Percentiles rank a stretch among this genome's conserved stretches.
These are phyloP conservation scores for Aspergillus heteromorphus DNA, from an alignment of 495 filamentous ascomycete species.

Conservation along the genomic window DNA sequence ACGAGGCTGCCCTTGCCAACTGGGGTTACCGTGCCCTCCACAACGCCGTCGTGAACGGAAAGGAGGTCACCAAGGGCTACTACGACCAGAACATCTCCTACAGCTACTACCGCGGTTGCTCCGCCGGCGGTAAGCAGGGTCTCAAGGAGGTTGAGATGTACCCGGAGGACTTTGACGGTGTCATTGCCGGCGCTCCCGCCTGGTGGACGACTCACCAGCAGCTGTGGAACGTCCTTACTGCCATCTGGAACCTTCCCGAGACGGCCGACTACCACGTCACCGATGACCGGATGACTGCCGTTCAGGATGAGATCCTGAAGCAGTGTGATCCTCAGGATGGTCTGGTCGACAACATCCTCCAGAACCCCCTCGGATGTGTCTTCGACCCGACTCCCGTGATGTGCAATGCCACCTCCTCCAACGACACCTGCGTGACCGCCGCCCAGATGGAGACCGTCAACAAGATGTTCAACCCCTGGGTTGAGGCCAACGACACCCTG, in stretches of 20 bases:
- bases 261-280: constrained; percentile 1
- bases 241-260: constrained; percentile 2
- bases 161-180: constrained; percentile 34
- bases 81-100: constrained; percentile 36
- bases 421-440: constrained; percentile 39
- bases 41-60: constrained; percentile 20
- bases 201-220: constrained; percentile 8
- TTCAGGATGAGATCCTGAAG: background rate
- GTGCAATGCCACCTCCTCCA: constrained; percentile 8
- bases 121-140: constrained; percentile 55
- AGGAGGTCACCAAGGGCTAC: constrained; percentile 33
- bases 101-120: constrained; percentile 55
- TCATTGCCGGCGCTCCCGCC: constrained; percentile 1
- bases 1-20: constrained; percentile 29
- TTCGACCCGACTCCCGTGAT: background rate
- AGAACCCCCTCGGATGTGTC: background rate
- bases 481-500: constrained; percentile 21
- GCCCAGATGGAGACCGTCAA: constrained; percentile 44
- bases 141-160: constrained; percentile 48
- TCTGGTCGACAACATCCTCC: background rate
- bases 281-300: background rate
- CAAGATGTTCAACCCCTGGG: constrained; percentile 40
- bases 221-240: constrained; percentile 3
- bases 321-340: constrained; percentile 2
- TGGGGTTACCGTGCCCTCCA: constrained; percentile 19